These are phyloP conservation scores for Colletotrichum euphorbiae DNA, from an alignment of 2,329 filamentous ascomycete genomes.

Conservation along the genomic window DNA sequence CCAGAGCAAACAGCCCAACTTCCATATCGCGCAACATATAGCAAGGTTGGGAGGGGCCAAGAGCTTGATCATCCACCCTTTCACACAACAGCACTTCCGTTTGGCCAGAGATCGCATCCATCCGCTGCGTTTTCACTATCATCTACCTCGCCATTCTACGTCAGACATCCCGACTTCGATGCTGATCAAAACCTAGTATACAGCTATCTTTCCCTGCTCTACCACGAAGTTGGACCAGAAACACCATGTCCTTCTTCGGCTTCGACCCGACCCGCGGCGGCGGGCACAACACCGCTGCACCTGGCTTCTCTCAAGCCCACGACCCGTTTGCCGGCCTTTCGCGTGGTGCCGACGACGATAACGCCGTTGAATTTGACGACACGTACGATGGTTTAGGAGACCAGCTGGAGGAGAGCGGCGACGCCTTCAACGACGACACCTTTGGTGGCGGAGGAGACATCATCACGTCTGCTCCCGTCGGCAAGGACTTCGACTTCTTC, in stretches of 20 bases:
- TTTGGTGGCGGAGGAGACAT: constrained; percentile 69
- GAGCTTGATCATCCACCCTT: background rate
- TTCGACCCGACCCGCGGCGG: constrained; percentile 74
- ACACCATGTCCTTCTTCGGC: constrained; percentile 89
- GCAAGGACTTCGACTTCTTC: constrained; percentile 98
- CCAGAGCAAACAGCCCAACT: constrained; percentile 2
- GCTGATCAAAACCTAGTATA: constrained; percentile 33
- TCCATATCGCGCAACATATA: background rate
- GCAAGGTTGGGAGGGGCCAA: background rate
- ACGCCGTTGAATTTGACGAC: constrained; percentile 86
- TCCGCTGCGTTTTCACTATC: background rate
- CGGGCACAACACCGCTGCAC: constrained; percentile 72
- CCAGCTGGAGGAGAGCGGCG: constrained; percentile 89
- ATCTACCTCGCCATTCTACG: constrained; percentile 16
- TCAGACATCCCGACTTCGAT: constrained; percentile 16
- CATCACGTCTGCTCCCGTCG: constrained; percentile 65
- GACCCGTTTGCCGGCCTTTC: constrained; percentile 92
- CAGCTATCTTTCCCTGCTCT: constrained; percentile 26
- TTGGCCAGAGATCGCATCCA: too few species aligned
- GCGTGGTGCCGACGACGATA: constrained; percentile 69
- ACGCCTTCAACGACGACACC: constrained; percentile 97
- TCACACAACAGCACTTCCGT: background rate
- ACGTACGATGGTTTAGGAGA: constrained; percentile 96
- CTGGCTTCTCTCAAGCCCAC: constrained; percentile 84
- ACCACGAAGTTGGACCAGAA: constrained; percentile 22